Base-by-base conservation (phyloP, 768 basidiomycete genomes). In the Amanita rimosa region DNA sequence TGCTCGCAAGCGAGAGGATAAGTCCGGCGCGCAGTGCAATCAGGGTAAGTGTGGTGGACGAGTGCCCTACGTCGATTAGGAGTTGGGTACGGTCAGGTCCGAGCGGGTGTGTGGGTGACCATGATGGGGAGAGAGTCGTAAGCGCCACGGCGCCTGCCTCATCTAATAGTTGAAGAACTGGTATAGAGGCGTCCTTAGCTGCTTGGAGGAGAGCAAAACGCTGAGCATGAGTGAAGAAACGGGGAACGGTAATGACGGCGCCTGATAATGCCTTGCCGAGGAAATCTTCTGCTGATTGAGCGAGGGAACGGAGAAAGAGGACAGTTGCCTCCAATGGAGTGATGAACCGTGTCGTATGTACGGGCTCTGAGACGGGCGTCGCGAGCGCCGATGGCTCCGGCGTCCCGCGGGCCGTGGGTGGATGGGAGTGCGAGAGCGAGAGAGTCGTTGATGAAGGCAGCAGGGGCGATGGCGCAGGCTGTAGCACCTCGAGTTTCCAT, bases 241-340 rank as follows among this genome's bases (percentile, higher is more conserved):
- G 63, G 0, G 95, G 92, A 6, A 87, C 75, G 47, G 81, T 79
- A 61, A 98, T 78, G 50, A 97, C 95, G 19, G 88, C 86, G 36
- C 86, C 87, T 38, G 78, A 67, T 31, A 89, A 71, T 24, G 78
- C 75, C 60, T 78, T 81, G 10, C 92, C 91, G 10, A 98, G 75
- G 66, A 94, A 98, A 62, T 93, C 91, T 55, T 83, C 78, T 5
- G 94, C 95, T 33, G 89, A 93, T 53, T 85, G 74, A 52, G 91
- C 66, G 29, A 99, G 79, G 3, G 86, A 89, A 46, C 72, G 71
- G 33, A 99, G 73, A 76, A 95, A 97, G 57, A 93, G 77, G 35
- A 84, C 75, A 26, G 88, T 78, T 10, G 84, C 86, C 59, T 97
- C 92, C 14, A 81, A 78, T 2, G 85, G 83, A 40, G 88, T 88